Conservation (phyloP, 371 early-diverging fungal genomes). For the Nematocida major region DNA sequence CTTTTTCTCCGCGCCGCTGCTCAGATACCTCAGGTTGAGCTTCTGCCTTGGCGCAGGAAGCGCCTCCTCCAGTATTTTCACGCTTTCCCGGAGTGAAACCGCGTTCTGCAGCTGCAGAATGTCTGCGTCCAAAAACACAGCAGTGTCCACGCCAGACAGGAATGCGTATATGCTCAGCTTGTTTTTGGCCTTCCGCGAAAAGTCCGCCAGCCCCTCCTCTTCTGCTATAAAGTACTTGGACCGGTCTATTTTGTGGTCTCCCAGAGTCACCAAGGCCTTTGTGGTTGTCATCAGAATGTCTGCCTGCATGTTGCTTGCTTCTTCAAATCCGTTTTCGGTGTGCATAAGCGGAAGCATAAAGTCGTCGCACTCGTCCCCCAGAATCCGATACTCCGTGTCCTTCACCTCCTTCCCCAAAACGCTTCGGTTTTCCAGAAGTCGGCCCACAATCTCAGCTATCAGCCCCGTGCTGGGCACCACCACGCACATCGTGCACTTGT, state of each 20-base stretch:
- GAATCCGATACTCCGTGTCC: neutral
- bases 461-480: conserved; percentile 31
- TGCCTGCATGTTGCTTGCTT: neutral
- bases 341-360: conserved; percentile 28
- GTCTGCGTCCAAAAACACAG: conserved; percentile 27
- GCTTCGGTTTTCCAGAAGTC: neutral
- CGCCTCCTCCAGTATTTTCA: conserved; percentile 28
- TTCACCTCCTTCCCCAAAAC: neutral
- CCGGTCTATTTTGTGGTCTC: conserved; percentile 24
- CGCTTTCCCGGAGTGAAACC: neutral
- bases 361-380: conserved; percentile 19
- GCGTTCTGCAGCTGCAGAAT: conserved; percentile 33
- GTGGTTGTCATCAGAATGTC: conserved; percentile 30
- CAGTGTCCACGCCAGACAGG: conserved; percentile 40
- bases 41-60: neutral
- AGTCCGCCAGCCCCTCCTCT: conserved; percentile 20
- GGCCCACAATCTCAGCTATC: conserved; percentile 4
- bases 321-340: conserved; percentile 3
- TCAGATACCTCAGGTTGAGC: conserved; percentile 41
- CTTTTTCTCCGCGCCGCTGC: conserved; percentile 47
- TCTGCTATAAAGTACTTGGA: neutral
- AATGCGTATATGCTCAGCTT: conserved; percentile 33
- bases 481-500: conserved; percentile 25
- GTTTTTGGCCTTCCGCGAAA: conserved; percentile 9
- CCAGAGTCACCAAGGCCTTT: conserved; percentile 17